Conservation (phyloP, 2,329 filamentous ascomycete genomes). For the Cordyceps farinosa region DNA sequence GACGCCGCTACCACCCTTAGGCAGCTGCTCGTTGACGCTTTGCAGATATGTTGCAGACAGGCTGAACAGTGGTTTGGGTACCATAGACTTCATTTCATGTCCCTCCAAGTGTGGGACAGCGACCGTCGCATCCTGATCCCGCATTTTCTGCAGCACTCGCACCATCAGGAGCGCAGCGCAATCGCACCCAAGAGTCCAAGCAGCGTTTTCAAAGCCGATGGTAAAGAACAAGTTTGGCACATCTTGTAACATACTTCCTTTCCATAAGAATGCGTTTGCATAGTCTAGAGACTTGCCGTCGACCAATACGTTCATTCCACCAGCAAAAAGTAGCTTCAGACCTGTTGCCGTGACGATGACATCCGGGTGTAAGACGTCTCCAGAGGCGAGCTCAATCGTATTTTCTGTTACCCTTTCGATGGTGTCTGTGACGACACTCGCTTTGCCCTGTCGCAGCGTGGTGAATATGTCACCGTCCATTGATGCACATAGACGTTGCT, state of each 20-base stretch:
- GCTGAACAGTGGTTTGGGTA: neutral
- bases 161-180: constrained; percentile 46
- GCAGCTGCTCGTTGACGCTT: neutral
- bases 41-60: neutral
- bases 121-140: neutral
- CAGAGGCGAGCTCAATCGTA: constrained; percentile 42
- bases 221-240: constrained; percentile 58
- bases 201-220: constrained; percentile 57
- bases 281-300: no score
- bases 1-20: neutral
- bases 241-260: constrained; percentile 57
- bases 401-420: constrained; percentile 44
- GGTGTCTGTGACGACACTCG: constrained; percentile 40
- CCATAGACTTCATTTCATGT: neutral
- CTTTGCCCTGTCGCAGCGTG: constrained; percentile 36
- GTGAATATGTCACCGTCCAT: constrained; percentile 45
- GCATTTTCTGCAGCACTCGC: neutral
- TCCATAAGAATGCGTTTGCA: constrained; percentile 42
- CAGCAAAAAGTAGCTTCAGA: constrained; percentile 49
- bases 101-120: neutral
- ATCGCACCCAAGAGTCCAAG: constrained; percentile 62
- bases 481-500: constrained; percentile 64
- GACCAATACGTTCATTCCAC: no score
- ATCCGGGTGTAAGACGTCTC: constrained; percentile 50
- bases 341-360: constrained; percentile 65